Evolutionary conservation across 2,329 filamentous ascomycete species (phyloP), one percentile per base, ranked within the genome.

Genomic region (Colletotrichum sp.): DNA sequence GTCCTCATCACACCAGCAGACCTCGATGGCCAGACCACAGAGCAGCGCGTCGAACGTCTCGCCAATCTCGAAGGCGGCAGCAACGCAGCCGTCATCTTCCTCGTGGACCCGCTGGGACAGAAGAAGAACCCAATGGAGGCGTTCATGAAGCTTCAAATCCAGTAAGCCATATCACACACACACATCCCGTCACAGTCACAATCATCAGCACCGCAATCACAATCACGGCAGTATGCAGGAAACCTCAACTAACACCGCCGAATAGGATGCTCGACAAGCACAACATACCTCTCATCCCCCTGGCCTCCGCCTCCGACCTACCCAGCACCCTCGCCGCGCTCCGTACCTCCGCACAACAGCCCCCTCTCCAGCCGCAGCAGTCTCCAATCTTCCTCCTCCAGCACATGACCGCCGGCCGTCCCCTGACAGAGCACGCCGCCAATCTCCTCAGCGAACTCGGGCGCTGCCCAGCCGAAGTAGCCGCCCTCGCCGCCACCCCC

Each of bases 131-230:
- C 83, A 34, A 83, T 85, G 79, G 79, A 81, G 32, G 68, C 80
- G 1, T 84, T 88, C 69, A 85, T 86, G 81, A 81, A 80, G 18
- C 80, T 91, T 44, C 88, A 91, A 68, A 81, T 87, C 65, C 80
- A 85, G 87, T 89, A 80, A 78, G 59, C 7, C 63, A 39, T 34
- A 36, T 34, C 18, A 21, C 39, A 16, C n/a, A 24, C n/a, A n/a
- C 6, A 28, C 44, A 52, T 13, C 44, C 10, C 2, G 0, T 52
- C 44, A 52, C 44, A 21, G 44, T 52, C 44, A 52, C 44, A 52
- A 52, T 21, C 44, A 52, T 52, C 44, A 52, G 1, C n/a, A 21
- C 44, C 6, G n/a, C 44, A 52, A 21, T 52, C 44, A 52, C 44
- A 55, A 55, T 55, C n/a, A 18, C 12, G 44, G 18, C 10, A 36